These are phyloP conservation scores for Harringtonia lauricola DNA, from an alignment of 2,329 filamentous ascomycete genomes.

Conservation along the genomic window DNA sequence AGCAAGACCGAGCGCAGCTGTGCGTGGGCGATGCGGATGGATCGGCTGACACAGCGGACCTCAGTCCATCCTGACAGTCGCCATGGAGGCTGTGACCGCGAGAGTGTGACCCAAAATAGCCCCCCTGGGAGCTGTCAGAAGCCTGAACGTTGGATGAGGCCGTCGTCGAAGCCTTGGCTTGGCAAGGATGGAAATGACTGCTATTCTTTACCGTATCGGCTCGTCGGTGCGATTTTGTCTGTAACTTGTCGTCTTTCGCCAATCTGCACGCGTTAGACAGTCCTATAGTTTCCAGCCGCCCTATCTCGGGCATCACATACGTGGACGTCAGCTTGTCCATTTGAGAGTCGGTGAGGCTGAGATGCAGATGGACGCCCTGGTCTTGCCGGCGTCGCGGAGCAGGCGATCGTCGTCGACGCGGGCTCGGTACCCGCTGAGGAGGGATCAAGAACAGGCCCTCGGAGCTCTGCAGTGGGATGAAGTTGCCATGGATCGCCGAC, in stretches of 20 bases:
- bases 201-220: background rate
- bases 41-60: too few species aligned
- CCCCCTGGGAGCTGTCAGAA: background rate
- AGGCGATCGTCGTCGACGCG: constrained; percentile 15
- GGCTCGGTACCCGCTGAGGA: constrained; percentile 7
- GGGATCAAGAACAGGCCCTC: constrained; percentile 21
- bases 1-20: background rate
- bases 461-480: constrained; percentile 23
- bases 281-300: too few species aligned
- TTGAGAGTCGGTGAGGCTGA: constrained; percentile 37
- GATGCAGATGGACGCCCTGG: constrained; percentile 32
- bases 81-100: too few species aligned
- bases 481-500: constrained; percentile 22
- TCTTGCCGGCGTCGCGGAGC: constrained; percentile 23
- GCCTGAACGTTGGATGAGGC: background rate
- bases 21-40: background rate
- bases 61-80: too few species aligned
- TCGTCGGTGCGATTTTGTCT: background rate
- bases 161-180: background rate
- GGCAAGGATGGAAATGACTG: background rate
- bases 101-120: too few species aligned
- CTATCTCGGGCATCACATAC: constrained; percentile 19
- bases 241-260: background rate
- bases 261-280: background rate
- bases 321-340: constrained; percentile 35